These are phyloP conservation scores for Globisporangium okanoganense DNA, from an alignment of 352 stramenopile genomes.

Conservation along the genomic window DNA sequence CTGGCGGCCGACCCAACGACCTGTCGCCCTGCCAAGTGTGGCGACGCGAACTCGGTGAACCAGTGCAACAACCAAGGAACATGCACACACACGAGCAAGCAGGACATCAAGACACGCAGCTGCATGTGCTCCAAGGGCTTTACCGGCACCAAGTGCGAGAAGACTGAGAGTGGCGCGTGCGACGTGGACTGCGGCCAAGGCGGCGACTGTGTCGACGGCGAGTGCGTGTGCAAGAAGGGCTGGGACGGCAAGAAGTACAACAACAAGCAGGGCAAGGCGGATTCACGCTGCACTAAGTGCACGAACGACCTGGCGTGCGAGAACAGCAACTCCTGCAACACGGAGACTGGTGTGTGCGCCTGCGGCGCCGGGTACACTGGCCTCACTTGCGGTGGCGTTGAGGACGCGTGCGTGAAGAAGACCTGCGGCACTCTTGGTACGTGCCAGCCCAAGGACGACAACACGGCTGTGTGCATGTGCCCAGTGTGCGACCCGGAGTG, in stretches of 20 bases:
- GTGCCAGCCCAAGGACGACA: slow-evolving; percentile 23
- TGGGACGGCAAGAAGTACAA: slow-evolving; percentile 44
- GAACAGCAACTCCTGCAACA: slow-evolving; percentile 28
- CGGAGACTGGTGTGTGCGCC: slow-evolving; percentile 29
- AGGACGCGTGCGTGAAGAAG: slow-evolving; percentile 30
- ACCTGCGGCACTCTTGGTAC: slow-evolving; percentile 21
- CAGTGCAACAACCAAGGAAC: slow-evolving; percentile 69
- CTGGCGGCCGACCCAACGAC: slow-evolving; percentile 30
- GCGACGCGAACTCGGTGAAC: slow-evolving; percentile 17
- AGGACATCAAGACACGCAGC: slow-evolving; percentile 41
- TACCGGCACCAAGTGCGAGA: slow-evolving; percentile 39
- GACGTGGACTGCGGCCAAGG: slow-evolving; percentile 51
- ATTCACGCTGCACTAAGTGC: slow-evolving; percentile 33
- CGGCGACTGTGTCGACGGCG: slow-evolving; percentile 37
- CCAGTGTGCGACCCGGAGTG: slow-evolving; percentile 29
- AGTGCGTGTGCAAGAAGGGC: slow-evolving; percentile 41
- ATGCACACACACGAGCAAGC: slow-evolving; percentile 62
- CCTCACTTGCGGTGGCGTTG: slow-evolving; percentile 39
- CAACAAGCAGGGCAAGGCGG: slow-evolving; percentile 38
- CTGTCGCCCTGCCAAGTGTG: slow-evolving; percentile 32
- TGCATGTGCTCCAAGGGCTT: slow-evolving; percentile 57
- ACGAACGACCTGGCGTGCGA: slow-evolving; percentile 30
- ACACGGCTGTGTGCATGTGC: slow-evolving; percentile 26
- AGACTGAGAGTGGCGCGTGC: slow-evolving; percentile 35
- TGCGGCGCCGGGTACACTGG: slow-evolving; percentile 38